Conservation (phyloP, 768 basidiomycete genomes). For the Leccinellum rugosiceps region DNA sequence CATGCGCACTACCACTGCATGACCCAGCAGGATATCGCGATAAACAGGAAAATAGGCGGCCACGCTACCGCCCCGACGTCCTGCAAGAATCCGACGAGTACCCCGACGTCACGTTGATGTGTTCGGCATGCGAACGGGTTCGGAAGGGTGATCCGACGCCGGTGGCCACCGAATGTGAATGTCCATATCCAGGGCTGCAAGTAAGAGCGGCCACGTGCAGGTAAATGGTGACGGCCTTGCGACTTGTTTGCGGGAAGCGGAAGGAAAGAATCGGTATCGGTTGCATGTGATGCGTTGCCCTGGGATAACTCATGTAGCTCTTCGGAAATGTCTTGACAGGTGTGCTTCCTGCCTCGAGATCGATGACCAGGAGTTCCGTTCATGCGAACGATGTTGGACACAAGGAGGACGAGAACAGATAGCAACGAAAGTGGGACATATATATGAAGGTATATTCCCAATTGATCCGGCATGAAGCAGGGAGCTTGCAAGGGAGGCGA, state of each 20-base stretch:
- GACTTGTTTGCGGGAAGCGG: conserved; percentile 18
- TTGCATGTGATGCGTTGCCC: not conserved
- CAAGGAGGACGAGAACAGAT: conserved; percentile 50
- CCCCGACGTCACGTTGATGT: conserved; percentile 19
- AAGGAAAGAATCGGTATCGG: conserved; percentile 12
- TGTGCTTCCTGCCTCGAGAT: conserved; percentile 4
- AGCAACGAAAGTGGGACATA: conserved; percentile 68
- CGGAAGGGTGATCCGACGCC: conserved; percentile 23
- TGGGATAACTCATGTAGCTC: conserved; percentile 10
- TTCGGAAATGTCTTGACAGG: conserved; percentile 10
- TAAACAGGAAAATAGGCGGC: conserved; percentile 34
- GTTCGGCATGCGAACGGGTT: conserved; percentile 15
- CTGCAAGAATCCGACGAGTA: conserved; percentile 27
- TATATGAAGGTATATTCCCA: conserved; percentile 67
- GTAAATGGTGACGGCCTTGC: not conserved
- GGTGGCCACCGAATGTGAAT: conserved; percentile 23
- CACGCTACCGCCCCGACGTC: conserved; percentile 37
- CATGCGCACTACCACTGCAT: conserved; percentile 19
- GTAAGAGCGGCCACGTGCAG: conserved; percentile 15
- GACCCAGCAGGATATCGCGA: conserved; percentile 34
- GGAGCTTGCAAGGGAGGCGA: conserved; percentile 48
- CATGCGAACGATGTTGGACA: conserved; percentile 21
- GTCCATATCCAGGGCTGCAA: conserved; percentile 22
- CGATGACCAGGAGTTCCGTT: conserved; percentile 6
- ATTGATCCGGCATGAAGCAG: conserved; percentile 83